These are phyloP conservation scores for Sporothrix dimorphospora DNA, from an alignment of 2,329 filamentous ascomycete species.

Conservation along the genomic window DNA sequence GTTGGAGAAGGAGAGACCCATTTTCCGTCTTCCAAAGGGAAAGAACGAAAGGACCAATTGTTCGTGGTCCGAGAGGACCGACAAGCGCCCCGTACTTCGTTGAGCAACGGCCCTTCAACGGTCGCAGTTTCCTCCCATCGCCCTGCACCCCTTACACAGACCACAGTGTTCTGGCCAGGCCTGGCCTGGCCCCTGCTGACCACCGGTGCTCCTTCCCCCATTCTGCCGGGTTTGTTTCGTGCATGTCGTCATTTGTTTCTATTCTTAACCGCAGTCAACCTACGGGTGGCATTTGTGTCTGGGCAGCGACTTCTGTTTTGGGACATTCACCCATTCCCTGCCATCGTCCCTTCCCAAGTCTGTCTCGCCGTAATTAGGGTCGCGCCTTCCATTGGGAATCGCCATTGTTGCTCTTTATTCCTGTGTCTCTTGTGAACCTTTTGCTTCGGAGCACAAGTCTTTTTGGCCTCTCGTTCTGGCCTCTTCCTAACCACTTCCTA, in stretches of 20 bases:
- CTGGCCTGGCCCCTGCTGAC: conserved; percentile 2
- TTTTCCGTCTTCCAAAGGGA: no score
- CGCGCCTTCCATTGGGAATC: background rate
- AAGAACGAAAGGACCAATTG: background rate
- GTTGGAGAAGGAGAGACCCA: background rate
- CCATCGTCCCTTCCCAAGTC: background rate
- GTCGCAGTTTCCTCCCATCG: conserved; percentile 6
- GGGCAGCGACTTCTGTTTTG: conserved; percentile 5
- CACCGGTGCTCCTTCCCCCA: conserved; percentile 11
- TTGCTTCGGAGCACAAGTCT: no score
- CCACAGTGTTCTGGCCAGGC: background rate
- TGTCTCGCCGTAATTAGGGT: background rate
- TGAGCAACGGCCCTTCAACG: conserved; percentile 11
- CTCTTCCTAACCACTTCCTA: background rate
- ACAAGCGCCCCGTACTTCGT: conserved; percentile 6
- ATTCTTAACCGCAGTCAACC: conserved; percentile 25
- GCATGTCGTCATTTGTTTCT: conserved; percentile 25
- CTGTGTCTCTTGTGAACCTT: background rate
- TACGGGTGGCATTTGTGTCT: background rate
- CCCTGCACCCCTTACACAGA: background rate
- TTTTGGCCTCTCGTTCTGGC: background rate
- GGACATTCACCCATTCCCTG: background rate
- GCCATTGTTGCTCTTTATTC: background rate
- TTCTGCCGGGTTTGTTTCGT: conserved; percentile 13
- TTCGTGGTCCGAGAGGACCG: background rate